phyloP scores from a whole-genome alignment of 257 asterid species.

The Parsonsia alboflavescens region DNA sequence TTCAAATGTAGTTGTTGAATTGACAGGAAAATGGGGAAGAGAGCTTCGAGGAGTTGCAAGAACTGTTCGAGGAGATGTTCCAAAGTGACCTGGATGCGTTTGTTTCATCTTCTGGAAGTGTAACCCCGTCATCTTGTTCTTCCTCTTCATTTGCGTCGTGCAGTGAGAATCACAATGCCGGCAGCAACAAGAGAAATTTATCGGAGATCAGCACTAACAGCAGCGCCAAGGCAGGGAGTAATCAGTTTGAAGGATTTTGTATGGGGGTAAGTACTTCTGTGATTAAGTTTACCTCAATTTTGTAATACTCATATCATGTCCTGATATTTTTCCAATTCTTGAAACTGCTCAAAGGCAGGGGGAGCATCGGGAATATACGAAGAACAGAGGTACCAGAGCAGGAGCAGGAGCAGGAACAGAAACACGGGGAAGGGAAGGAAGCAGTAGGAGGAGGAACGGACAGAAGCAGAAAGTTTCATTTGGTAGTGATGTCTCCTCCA shows the following conservation, averaged over 20 bases:
- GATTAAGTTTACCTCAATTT: neutral
- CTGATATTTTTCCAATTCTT: neutral
- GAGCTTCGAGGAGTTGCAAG: slow-evolving; percentile 65
- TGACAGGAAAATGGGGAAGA: slow-evolving; percentile 56
- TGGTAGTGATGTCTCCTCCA: slow-evolving; percentile 28
- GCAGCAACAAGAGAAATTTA: slow-evolving; percentile 41
- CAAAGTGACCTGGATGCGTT: slow-evolving; percentile 40
- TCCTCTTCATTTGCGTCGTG: slow-evolving; percentile 33
- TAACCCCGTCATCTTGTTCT: slow-evolving; percentile 33
- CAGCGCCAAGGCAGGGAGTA: slow-evolving; percentile 14
- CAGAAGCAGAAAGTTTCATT: slow-evolving; percentile 35
- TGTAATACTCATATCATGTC: too few species aligned
- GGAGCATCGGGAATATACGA: slow-evolving; percentile 30
- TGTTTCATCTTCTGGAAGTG: slow-evolving; percentile 31
- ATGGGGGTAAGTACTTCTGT: slow-evolving; percentile 32
- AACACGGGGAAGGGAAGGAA: slow-evolving; percentile 29
- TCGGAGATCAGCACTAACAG: slow-evolving; percentile 26
- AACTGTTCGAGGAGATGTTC: slow-evolving; percentile 55
- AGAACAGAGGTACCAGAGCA: slow-evolving; percentile 34
- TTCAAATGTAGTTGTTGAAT: slow-evolving; percentile 28
- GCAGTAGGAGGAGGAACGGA: slow-evolving; percentile 26
- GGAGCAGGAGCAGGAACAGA: slow-evolving; percentile 25
- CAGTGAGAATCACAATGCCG: slow-evolving; percentile 13
- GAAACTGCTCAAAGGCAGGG: slow-evolving; percentile 24
- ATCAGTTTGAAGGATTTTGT: slow-evolving; percentile 47